Evolutionary conservation across 2,329 filamentous ascomycete species (phyloP), one percentile per base, ranked within the genome.

Genomic region (Xylaria multiplex): DNA sequence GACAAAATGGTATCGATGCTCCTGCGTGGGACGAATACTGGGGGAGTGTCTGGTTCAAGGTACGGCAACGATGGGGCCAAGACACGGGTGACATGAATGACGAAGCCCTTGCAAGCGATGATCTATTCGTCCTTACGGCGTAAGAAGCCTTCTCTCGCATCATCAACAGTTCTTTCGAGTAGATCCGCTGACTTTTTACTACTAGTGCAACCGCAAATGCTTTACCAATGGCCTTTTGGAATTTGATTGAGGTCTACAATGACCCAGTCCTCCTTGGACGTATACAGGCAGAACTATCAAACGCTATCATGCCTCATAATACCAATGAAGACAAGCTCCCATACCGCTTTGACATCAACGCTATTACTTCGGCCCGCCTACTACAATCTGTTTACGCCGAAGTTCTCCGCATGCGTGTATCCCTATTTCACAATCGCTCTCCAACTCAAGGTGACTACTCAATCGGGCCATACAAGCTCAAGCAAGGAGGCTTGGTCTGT

Each of bases 311-410:
- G n/a, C 19, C 32, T 24, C 35, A 22, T 27, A 14, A 40, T 11
- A 3, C 13, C 19, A 57, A 66, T 2, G 59, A 55, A 13, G 43
- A 50, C 24, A 59, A 65, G 14, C 50, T 71, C n/a, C 50, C 49
- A 3, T 32, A 43, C 13, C 65, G 65, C 46, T 60, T 60, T 35
- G 58, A 60, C 22, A 53, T 60, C 22, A 53, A 50, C 16, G 24
- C 48, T 11, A 60, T 60, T 27, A 60, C 58, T 1, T 46, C 27
- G 27, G 27, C 37, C 35, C 68, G 68, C 2, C 42, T 71, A 22
- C 59, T 69, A 2, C 65, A 71, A 42, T 71, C 68, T 0, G 48
- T 62, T 2, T 71, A 68, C 6, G 67, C 69, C 2, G 68, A 71
- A 46, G 66, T 68, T 22, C 66, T 71, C 3, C 66, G 70, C 5